Evolutionary conservation across 495 filamentous ascomycete genomes (phyloP), one percentile per base, ranked within the genome.

Genomic region (Penicillium canariense): DNA sequence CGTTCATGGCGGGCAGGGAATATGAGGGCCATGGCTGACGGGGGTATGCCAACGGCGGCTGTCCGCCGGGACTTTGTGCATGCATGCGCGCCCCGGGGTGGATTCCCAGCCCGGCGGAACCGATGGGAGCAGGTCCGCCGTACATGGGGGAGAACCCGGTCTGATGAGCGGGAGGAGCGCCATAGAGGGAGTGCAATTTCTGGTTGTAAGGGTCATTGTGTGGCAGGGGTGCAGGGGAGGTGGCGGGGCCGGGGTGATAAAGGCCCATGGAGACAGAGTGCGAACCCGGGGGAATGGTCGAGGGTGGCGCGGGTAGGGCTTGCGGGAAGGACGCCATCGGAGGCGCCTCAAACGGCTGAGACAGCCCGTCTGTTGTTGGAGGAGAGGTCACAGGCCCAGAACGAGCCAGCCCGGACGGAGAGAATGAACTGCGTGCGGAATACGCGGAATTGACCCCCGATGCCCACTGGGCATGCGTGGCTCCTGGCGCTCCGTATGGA

Each of bases 141-240:
- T 75, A 63, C 63, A 81, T 83, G 49, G 81, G 54, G 23, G 84
- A 73, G 67, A 84, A 84, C 26, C 76, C 68, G 6, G 68, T 54
- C 49, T 85, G 84, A n/a, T 80, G 73, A n/a, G 80, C 77, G 7
- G 80, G 78, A 1, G 80, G 78, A 1, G 77, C 50, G 45, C 77
- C 78, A 57, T 83, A 87, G 12, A 74, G 52, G 26, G 84, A 79
- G 18, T 81, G 81, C 15, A 79, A 75, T 59, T 88, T 80, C 35
- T 81, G 63, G 47, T 71, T 75, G 60, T 87, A 91, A 9, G 72
- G 74, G 47, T 90, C 87, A 45, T 84, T 79, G 5, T 81, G 75
- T 25, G 82, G 76, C n/a, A 85, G 68, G 12, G 84, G 76, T 31
- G 81, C 80, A 11, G 83, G 78, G 5, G 84, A 80, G n/a, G 87